These are phyloP conservation scores for Salvia sclarea DNA, from an alignment of 305 asterid species.

Conservation along the genomic window DNA sequence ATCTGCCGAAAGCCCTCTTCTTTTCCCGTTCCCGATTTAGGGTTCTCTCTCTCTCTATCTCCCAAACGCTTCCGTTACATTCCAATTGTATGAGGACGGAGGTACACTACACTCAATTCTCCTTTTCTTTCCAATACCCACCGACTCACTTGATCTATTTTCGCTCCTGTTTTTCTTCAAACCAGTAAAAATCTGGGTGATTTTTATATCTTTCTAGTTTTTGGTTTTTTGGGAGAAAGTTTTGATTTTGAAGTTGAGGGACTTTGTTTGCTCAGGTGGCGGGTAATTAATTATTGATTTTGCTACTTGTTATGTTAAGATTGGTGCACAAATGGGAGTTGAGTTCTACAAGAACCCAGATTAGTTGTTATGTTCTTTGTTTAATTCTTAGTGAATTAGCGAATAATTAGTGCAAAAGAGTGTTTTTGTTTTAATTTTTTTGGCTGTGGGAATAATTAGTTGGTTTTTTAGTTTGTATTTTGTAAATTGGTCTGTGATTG, in stretches of 20 bases:
- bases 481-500: background rate
- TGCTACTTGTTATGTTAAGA: background rate
- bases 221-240: background rate
- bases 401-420: background rate
- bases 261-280: conserved; percentile 30
- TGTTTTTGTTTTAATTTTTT: background rate
- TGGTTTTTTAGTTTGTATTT: conserved; percentile 11
- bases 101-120: conserved; percentile 30
- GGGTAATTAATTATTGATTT: conserved; percentile 9
- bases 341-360: conserved; percentile 38
- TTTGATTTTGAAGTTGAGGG: conserved; percentile 25
- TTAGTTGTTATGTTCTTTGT: conserved; percentile 29
- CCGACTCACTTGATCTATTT: conserved; percentile 35
- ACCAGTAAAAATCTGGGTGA: background rate
- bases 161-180: background rate
- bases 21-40: conserved; percentile 36
- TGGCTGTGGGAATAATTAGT: conserved; percentile 14
- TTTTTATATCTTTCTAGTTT: background rate
- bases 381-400: background rate
- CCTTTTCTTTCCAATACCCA: conserved; percentile 12
- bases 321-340: conserved; percentile 39
- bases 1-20: conserved; percentile 32
- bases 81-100: conserved; percentile 4
- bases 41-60: conserved; percentile 34
- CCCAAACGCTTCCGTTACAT: conserved; percentile 1